Percentiles rank a stretch among this genome's conserved stretches.
phyloP scores from a whole-genome alignment of 164 flowering plant species.

The Magnolia sinica region DNA sequence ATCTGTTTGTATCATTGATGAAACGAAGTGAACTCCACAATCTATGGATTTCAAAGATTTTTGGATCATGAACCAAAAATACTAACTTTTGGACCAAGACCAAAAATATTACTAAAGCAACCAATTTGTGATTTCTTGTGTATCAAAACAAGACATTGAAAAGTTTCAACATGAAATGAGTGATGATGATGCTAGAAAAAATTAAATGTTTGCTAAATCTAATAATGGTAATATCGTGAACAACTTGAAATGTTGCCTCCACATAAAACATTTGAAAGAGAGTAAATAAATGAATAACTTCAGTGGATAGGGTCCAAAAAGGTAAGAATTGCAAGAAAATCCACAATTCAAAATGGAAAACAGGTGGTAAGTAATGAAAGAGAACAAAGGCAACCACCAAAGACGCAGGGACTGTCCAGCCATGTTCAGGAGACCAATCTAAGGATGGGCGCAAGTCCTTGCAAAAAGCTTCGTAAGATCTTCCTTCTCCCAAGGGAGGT shows the following conservation, averaged over 20 bases:
- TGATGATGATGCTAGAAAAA: background rate
- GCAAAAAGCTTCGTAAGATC: constrained; percentile 37
- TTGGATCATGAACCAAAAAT: too few relatives aligned
- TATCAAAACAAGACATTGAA: background rate
- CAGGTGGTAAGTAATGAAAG: background rate
- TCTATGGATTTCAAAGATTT: too few relatives aligned
- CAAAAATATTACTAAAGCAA: too few relatives aligned
- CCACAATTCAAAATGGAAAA: background rate
- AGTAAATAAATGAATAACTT: background rate
- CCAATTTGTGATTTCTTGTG: too few relatives aligned
- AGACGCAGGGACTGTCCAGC: constrained; percentile 61
- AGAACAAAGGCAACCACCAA: constrained; percentile 22
- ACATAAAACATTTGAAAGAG: background rate
- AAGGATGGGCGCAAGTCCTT: constrained; percentile 77
- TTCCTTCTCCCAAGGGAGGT: constrained; percentile 80
- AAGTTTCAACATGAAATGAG: background rate
- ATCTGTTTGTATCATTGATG: too few relatives aligned
- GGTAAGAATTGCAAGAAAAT: background rate
- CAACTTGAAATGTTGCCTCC: background rate
- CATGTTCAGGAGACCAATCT: constrained; percentile 62
- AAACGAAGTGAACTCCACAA: too few relatives aligned
- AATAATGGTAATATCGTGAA: background rate
- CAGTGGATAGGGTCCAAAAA: background rate
- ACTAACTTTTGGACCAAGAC: too few relatives aligned
- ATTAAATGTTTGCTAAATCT: background rate